Percentiles rank a stretch among this genome's conserved stretches.
Evolutionary conservation across 2,329 filamentous ascomycete species (phyloP).

Genomic region (Exophiala sideris): DNA sequence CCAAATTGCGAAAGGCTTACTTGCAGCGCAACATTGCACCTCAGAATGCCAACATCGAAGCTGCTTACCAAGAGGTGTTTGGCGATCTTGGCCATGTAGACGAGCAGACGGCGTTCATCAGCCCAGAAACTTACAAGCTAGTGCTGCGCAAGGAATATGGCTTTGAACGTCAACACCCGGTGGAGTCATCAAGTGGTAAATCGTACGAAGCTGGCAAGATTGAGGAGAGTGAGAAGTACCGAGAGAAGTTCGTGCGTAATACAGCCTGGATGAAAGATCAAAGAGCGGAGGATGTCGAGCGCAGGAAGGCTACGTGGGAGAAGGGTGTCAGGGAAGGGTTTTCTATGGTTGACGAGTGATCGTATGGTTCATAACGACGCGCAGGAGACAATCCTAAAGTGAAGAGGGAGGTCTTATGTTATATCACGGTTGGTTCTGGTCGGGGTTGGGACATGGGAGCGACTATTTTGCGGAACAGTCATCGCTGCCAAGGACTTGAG

Average conservation of each 20-base stretch:
- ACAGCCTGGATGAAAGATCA: slow-evolving; percentile 50
- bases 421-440: not conserved
- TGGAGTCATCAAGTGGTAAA: slow-evolving; percentile 31
- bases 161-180: slow-evolving; percentile 40
- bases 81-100: slow-evolving; percentile 60
- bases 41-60: slow-evolving; percentile 61
- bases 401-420: not conserved
- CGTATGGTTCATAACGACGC: not conserved
- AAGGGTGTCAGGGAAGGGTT: slow-evolving; percentile 23
- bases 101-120: slow-evolving; percentile 68
- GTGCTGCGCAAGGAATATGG: slow-evolving; percentile 68
- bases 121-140: slow-evolving; percentile 74
- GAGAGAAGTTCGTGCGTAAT: slow-evolving; percentile 53
- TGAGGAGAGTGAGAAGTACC: slow-evolving; percentile 48
- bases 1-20: slow-evolving; percentile 64
- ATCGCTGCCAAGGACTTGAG: too few species aligned
- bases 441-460: too few species aligned
- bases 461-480: too few species aligned
- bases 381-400: not conserved
- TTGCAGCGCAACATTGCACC: slow-evolving; percentile 67
- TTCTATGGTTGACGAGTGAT: slow-evolving; percentile 26
- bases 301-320: slow-evolving; percentile 26
- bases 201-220: slow-evolving; percentile 33
- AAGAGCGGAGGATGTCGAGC: slow-evolving; percentile 48
- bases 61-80: slow-evolving; percentile 56